Percentiles rank a stretch among this genome's conserved stretches.
phyloP scores from a whole-genome alignment of 768 basidiomycete species.

The Pholiota conissans region DNA sequence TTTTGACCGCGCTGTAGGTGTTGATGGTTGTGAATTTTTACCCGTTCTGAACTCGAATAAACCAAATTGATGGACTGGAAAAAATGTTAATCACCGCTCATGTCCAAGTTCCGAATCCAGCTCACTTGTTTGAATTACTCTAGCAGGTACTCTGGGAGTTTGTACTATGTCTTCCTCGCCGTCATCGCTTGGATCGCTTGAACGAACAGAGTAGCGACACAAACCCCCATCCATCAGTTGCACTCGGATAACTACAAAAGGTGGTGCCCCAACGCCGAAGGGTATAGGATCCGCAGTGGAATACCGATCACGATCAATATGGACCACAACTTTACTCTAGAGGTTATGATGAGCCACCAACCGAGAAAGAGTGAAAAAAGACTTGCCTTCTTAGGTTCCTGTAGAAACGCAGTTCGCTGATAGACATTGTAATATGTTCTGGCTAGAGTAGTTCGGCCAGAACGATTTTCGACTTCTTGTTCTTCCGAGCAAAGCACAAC shows the following conservation, averaged over 20 bases:
- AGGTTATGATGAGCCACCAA: slow-evolving; percentile 4
- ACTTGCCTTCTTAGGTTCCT: slow-evolving; percentile 75
- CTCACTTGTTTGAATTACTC: slow-evolving; percentile 83
- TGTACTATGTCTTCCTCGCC: slow-evolving; percentile 83
- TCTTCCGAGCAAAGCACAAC: slow-evolving; percentile 72
- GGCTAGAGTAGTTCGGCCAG: slow-evolving; percentile 62
- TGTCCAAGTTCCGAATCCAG: slow-evolving; percentile 11
- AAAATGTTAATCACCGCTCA: slow-evolving; percentile 3
- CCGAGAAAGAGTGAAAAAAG: slow-evolving; percentile 1
- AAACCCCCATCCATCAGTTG: slow-evolving; percentile 85
- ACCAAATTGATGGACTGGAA: slow-evolving; percentile 81
- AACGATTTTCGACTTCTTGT: slow-evolving; percentile 69
- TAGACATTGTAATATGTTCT: slow-evolving; percentile 91
- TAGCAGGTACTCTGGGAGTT: slow-evolving; percentile 67
- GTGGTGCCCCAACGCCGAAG: slow-evolving; percentile 67
- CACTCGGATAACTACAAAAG: slow-evolving; percentile 78
- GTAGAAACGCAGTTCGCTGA: slow-evolving; percentile 75
- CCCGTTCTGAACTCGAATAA: slow-evolving; percentile 87
- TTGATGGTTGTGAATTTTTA: slow-evolving; percentile 73
- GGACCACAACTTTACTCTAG: slow-evolving; percentile 86
- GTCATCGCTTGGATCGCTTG: slow-evolving; percentile 72
- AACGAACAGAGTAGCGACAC: slow-evolving; percentile 75
- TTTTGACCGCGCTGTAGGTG: slow-evolving; percentile 78
- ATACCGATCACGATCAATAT: slow-evolving; percentile 79
- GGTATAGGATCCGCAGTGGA: slow-evolving; percentile 78